A percentile compares a stretch with the other conserved stretches of the same genome.
These are phyloP conservation scores for Cyclotella sp. DNA, from an alignment of 108 stramenopile species.

Conservation along the genomic window DNA sequence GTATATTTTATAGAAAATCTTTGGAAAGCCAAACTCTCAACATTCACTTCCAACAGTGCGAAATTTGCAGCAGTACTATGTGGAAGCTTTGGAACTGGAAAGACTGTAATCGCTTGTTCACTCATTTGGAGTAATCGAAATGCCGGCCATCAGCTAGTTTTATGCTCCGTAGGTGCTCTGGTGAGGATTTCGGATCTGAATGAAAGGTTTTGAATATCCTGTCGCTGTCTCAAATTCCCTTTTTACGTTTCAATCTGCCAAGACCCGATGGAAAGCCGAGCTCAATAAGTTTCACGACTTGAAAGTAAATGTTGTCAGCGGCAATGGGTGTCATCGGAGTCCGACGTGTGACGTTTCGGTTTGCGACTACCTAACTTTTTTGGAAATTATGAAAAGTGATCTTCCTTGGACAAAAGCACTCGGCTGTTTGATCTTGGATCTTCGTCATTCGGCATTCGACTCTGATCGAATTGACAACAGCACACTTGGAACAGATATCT, in stretches of 20 bases:
- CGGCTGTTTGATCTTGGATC: conserved; percentile 41
- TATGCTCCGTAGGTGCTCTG: conserved; percentile 65
- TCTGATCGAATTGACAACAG: background rate
- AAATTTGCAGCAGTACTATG: conserved; percentile 50
- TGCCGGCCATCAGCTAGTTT: conserved; percentile 63
- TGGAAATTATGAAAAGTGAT: conserved; percentile 12
- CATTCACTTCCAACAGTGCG: too few species aligned
- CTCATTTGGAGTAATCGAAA: conserved; percentile 60
- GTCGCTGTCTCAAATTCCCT: background rate
- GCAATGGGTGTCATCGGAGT: conserved; percentile 3
- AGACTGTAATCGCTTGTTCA: conserved; percentile 62
- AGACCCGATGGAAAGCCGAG: conserved; percentile 79
- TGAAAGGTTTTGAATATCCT: background rate
- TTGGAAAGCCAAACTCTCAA: conserved; percentile 9
- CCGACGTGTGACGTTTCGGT: conserved; percentile 27
- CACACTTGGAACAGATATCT: conserved; percentile 27
- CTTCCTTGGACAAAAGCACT: conserved; percentile 13
- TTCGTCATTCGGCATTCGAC: conserved; percentile 22
- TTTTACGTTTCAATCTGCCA: conserved; percentile 1
- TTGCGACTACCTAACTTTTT: conserved; percentile 61
- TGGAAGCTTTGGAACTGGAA: conserved; percentile 62
- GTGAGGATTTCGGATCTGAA: conserved; percentile 45
- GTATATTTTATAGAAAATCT: conserved; percentile 42
- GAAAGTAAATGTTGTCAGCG: conserved; percentile 15
- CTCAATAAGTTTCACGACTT: conserved; percentile 57